Conservation (phyloP, 2,329 filamentous ascomycete genomes). For the Penicillium verrucosum region DNA sequence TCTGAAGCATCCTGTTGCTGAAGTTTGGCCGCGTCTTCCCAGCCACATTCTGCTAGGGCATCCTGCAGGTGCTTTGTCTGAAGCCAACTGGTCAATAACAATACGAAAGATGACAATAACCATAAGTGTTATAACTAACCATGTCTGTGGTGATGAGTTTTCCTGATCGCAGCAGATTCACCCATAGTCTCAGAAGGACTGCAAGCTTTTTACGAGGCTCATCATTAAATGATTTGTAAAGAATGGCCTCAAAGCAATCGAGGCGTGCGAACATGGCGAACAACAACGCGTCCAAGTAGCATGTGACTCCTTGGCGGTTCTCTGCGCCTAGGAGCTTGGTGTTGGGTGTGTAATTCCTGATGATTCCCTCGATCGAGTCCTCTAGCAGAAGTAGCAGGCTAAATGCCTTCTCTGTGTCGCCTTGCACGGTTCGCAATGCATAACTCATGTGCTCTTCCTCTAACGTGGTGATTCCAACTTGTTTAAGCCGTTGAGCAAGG, state of each 20-base stretch:
- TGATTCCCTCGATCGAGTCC: slow-evolving; percentile 74
- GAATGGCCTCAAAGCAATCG: slow-evolving; percentile 87
- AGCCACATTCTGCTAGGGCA: slow-evolving; percentile 78
- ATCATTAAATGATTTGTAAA: slow-evolving; percentile 74
- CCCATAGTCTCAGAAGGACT: slow-evolving; percentile 81
- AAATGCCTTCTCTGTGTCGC: slow-evolving; percentile 70
- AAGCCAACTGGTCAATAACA: slow-evolving; percentile 11
- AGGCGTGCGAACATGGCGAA: slow-evolving; percentile 95
- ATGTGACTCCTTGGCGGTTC: slow-evolving; percentile 85
- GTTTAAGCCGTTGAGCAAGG: slow-evolving; percentile 52
- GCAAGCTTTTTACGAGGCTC: slow-evolving; percentile 69
- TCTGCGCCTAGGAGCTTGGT: slow-evolving; percentile 77
- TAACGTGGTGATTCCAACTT: slow-evolving; percentile 54
- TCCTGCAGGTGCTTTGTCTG: slow-evolving; percentile 81
- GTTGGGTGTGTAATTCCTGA: slow-evolving; percentile 70
- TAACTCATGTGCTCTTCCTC: slow-evolving; percentile 62
- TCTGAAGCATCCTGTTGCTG: slow-evolving; percentile 94
- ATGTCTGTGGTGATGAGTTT: slow-evolving; percentile 82
- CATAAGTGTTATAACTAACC: slow-evolving; percentile 45
- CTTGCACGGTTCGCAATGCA: slow-evolving; percentile 61
- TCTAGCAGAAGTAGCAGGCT: slow-evolving; percentile 75
- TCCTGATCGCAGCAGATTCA: slow-evolving; percentile 83
- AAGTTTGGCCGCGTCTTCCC: slow-evolving; percentile 73
- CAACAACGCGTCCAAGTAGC: slow-evolving; percentile 84
- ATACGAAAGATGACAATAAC: background rate